phyloP scores from a whole-genome alignment of 768 basidiomycete species.

The Rhodotorula graminis region DNA sequence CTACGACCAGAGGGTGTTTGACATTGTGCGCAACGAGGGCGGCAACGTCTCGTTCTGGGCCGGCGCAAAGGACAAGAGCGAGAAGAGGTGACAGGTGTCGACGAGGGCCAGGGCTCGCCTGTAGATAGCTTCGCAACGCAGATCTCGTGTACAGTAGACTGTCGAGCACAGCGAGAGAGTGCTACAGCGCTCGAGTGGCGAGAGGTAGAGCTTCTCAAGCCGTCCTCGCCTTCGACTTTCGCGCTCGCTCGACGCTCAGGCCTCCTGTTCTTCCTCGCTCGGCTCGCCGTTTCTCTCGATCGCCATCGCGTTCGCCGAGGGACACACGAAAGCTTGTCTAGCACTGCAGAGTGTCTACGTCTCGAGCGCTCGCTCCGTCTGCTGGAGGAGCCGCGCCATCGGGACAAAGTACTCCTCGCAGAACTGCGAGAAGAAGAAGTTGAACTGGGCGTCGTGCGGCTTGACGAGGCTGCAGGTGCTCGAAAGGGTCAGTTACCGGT shows the following conservation, averaged over 20 bases:
- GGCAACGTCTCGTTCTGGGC: constrained; percentile 26
- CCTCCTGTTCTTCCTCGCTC: too few species aligned
- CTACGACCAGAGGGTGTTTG: constrained; percentile 6
- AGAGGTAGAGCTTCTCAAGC: too few species aligned
- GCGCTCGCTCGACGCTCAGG: too few species aligned
- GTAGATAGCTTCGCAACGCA: neutral
- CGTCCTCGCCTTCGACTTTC: too few species aligned
- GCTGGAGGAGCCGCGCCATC: constrained; percentile 42
- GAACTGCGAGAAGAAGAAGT: constrained; percentile 89
- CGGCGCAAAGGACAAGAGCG: constrained; percentile 15
- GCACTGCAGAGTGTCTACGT: neutral
- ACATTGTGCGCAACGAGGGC: neutral
- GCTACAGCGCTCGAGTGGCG: too few species aligned
- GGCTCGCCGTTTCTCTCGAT: too few species aligned
- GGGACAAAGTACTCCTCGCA: constrained; percentile 58
- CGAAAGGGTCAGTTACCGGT: neutral
- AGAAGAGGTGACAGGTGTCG: constrained; percentile 5
- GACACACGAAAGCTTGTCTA: too few species aligned
- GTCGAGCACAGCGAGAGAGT: too few species aligned
- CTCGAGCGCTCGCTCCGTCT: neutral
- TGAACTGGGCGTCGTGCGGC: constrained; percentile 80
- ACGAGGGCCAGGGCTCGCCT: neutral
- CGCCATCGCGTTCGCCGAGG: too few species aligned
- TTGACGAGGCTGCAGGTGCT: constrained; percentile 53
- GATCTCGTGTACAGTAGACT: too few species aligned